Evolutionary conservation across 2,329 filamentous ascomycete genomes (phyloP).

Genomic region (Tolypocladium capitatum): DNA sequence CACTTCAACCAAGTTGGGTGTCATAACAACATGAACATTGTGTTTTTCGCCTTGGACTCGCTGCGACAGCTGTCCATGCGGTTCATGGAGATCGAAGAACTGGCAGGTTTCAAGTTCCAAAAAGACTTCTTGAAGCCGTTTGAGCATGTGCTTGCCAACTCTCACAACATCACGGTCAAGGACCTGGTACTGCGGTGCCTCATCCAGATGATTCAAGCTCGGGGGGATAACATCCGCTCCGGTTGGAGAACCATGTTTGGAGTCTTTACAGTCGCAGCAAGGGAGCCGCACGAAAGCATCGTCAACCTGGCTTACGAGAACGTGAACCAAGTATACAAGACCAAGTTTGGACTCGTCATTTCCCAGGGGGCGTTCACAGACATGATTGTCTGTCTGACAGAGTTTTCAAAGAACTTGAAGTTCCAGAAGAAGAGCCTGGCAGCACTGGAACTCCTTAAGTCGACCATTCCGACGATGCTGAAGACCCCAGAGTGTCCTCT

Average conservation of each 20-base stretch:
- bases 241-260: slow-evolving; percentile 99
- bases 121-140: slow-evolving; percentile 99
- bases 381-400: slow-evolving; percentile 86
- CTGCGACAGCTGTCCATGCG: slow-evolving; percentile 93
- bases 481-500: slow-evolving; percentile 90
- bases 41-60: slow-evolving; percentile 95
- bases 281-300: slow-evolving; percentile 86
- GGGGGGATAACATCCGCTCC: slow-evolving; percentile 91
- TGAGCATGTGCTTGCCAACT: slow-evolving; percentile 93
- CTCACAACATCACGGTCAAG: slow-evolving; percentile 81
- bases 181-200: slow-evolving; percentile 93
- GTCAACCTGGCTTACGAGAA: slow-evolving; percentile 96
- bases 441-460: slow-evolving; percentile 88
- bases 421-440: slow-evolving; percentile 98
- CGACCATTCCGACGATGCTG: slow-evolving; percentile 87
- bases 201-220: slow-evolving; percentile 97
- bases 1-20: slow-evolving; percentile 98
- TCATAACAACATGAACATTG: slow-evolving; percentile 89
- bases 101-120: slow-evolving; percentile 98
- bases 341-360: slow-evolving; percentile 89
- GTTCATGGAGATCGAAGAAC: slow-evolving; percentile 95
- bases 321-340: slow-evolving; percentile 89
- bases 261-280: slow-evolving; percentile 89
- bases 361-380: slow-evolving; percentile 95
- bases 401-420: slow-evolving; percentile 96